Percentiles rank a stretch among this genome's conserved stretches.
Conservation (phyloP, 2,329 filamentous ascomycete genomes). For the Fusarium secorum region DNA sequence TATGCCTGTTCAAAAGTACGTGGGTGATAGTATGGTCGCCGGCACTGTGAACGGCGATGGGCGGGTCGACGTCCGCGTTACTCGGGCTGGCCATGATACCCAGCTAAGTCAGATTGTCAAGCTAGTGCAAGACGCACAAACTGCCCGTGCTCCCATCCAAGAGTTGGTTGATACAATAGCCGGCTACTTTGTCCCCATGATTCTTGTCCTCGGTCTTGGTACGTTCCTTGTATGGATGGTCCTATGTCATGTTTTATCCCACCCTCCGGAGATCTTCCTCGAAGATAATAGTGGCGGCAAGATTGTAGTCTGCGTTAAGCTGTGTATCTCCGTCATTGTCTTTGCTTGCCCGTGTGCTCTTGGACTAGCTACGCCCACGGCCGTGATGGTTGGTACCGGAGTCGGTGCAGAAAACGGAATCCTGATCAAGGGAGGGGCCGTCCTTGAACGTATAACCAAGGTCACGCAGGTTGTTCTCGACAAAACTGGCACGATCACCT, state of each 20-base stretch:
- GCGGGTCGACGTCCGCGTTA: slow-evolving; percentile 89
- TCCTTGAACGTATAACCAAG: slow-evolving; percentile 88
- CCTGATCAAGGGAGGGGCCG: slow-evolving; percentile 92
- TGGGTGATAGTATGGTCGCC: slow-evolving; percentile 81
- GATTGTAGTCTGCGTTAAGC: slow-evolving; percentile 94
- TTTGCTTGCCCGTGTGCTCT: slow-evolving; percentile 97
- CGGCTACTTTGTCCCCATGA: slow-evolving; percentile 91
- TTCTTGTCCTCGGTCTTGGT: slow-evolving; percentile 80
- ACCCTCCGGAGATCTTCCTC: slow-evolving; percentile 88
- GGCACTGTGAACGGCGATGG: slow-evolving; percentile 96
- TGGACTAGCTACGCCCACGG: slow-evolving; percentile 94
- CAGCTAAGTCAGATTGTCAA: slow-evolving; percentile 98
- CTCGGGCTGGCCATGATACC: slow-evolving; percentile 89
- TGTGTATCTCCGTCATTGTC: slow-evolving; percentile 99
- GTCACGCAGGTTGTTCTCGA: slow-evolving; percentile 91
- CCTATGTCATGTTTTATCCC: slow-evolving; percentile 81
- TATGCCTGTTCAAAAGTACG: slow-evolving; percentile 90
- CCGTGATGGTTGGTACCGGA: slow-evolving; percentile 98
- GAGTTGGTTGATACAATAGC: slow-evolving; percentile 88
- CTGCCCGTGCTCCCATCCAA: slow-evolving; percentile 91
- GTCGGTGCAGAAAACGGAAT: slow-evolving; percentile 95
- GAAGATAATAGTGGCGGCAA: slow-evolving; percentile 84
- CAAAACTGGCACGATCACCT: slow-evolving; percentile 94
- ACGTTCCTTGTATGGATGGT: slow-evolving; percentile 96
- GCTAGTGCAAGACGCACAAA: slow-evolving; percentile 95